phyloP scores from a whole-genome alignment of 2,329 filamentous ascomycete species.

The Colletotrichum scovillei region DNA sequence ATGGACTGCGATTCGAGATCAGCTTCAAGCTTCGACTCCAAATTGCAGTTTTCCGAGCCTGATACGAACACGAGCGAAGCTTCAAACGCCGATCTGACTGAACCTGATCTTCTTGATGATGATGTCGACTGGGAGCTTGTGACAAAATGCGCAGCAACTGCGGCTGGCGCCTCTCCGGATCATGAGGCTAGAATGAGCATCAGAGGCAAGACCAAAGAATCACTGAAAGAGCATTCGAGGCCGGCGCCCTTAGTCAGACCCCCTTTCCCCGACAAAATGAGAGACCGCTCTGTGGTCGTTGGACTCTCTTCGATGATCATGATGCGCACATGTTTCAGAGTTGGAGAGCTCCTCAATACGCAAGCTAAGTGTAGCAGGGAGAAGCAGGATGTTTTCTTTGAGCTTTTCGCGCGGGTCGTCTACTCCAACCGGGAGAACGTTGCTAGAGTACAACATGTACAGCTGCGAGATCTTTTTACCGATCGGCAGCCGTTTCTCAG shows the following conservation, averaged over 20 bases:
- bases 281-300: conserved; percentile 64
- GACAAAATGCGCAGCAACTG: neutral
- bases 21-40: neutral
- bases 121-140: conserved; percentile 55
- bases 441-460: conserved; percentile 67
- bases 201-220: conserved; percentile 37
- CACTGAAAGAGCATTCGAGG: neutral
- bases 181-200: neutral
- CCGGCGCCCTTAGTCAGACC: conserved; percentile 60
- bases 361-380: conserved; percentile 47
- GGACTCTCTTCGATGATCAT: conserved; percentile 59
- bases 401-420: conserved; percentile 72
- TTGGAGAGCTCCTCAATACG: conserved; percentile 68
- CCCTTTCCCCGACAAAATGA: conserved; percentile 60
- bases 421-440: conserved; percentile 66
- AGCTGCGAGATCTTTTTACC: conserved; percentile 72
- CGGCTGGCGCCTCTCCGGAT: neutral
- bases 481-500: conserved; percentile 61
- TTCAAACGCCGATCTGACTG: neutral
- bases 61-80: neutral
- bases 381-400: conserved; percentile 60
- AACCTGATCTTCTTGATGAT: conserved; percentile 47
- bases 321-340: conserved; percentile 71
- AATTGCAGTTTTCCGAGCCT: neutral
- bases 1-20: neutral